A percentile compares a stretch with the other conserved stretches of the same genome.
Evolutionary conservation across 805 yeast genomes (phyloP).

Genomic region (Cyberlindnera sargentensis): DNA sequence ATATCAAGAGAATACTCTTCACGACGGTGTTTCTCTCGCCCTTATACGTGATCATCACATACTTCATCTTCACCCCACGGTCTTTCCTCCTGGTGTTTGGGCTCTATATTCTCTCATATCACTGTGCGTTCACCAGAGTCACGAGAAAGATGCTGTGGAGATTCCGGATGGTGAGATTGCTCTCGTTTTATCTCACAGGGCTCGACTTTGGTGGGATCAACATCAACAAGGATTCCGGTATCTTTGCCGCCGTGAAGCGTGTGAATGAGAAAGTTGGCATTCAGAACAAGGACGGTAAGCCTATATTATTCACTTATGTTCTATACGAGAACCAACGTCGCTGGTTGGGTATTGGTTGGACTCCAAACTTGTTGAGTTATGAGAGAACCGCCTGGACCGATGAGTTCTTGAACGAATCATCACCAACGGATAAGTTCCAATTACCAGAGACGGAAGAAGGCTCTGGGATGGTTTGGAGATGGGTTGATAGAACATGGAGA

Average conservation of each 20-base stretch:
- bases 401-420: constrained; percentile 82
- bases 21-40: constrained; percentile 87
- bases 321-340: constrained; percentile 91
- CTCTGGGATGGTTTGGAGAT: constrained; percentile 78
- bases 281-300: constrained; percentile 31
- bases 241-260: constrained; percentile 36
- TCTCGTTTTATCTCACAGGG: constrained; percentile 82
- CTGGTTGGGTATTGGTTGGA: constrained; percentile 99
- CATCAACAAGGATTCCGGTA: constrained; percentile 32
- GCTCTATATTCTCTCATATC: constrained; percentile 64
- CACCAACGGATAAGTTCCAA: constrained; percentile 68
- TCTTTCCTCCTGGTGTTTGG: constrained; percentile 54
- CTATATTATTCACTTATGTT: constrained; percentile 83
- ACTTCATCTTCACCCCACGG: constrained; percentile 66
- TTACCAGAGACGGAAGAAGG: constrained; percentile 69
- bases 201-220: constrained; percentile 58
- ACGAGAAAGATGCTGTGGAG: constrained; percentile 84
- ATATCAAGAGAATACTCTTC: constrained; percentile 70
- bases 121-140: constrained; percentile 78
- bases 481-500: constrained; percentile 94
- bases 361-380: constrained; percentile 80
- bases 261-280: constrained; percentile 29
- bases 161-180: constrained; percentile 58
- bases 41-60: constrained; percentile 61
- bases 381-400: constrained; percentile 98